Evolutionary conservation across 768 basidiomycete species (phyloP), one percentile per base, ranked within the genome.

Genomic region (Lentinula sp.): DNA sequence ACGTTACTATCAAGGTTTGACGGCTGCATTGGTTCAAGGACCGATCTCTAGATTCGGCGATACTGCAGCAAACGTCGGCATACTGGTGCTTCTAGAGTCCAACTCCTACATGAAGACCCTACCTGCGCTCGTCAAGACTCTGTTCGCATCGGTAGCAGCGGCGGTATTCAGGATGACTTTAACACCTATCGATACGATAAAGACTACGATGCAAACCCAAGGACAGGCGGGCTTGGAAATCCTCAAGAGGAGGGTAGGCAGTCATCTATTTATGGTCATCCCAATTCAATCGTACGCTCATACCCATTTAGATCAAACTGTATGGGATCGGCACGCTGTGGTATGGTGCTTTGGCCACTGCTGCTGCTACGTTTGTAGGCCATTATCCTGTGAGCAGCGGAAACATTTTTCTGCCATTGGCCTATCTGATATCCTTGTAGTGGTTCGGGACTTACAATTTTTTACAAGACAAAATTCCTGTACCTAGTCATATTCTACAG

Each of bases 141-240:
- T 87, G 16, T 92, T 93, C 65, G 92, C 90, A 0, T 86, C 85
- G 2, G 59, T 91, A 45, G 84, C 88, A 0, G 93, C 93, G 0
- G 95, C 95, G 0, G 76, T 78, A 10, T 97, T 96, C 73, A 78
- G 95, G 56, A 97, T 97, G 85, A 75, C 88, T n/a, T 75, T 98
- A 39, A 96, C 92, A 0, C 96, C 96, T 0, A 82, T 98, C 55
- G 95, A 98, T 73, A 95, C 95, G 1, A 67, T 97, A 64, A 97
- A 98, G 81, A 98, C 96, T 4, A 98, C 94, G 1, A 76, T 98
- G 74, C 96, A 98, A 74, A 91, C 96, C 0, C 88, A 95, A 68
- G 95, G 95, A 11, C 83, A 79, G 64, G 71, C 75, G 1, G 95
- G 91, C 0, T 75, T 88, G 59, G 68, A 70, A 35, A 82, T 98